Evolutionary conservation across 1,284 basidiomycete species (phyloP).

Genomic region (Ceraceosorus guamensis): DNA sequence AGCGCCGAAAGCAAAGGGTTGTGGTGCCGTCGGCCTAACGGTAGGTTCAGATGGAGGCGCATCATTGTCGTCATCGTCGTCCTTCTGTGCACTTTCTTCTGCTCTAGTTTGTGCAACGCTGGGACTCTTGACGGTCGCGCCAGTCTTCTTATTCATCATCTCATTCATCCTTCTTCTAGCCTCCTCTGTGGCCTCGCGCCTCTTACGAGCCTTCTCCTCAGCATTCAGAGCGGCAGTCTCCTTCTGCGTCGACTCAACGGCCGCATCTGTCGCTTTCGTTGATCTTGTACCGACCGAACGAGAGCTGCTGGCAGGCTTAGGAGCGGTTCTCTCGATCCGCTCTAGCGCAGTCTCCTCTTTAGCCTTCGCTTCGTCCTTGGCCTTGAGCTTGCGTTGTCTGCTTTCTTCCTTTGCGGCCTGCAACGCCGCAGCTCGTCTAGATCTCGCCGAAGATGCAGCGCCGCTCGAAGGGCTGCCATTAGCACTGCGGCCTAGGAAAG

Average conservation of each 20-base stretch:
- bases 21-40: background rate
- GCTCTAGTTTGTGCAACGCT: too few relatives aligned
- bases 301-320: constrained; percentile 8
- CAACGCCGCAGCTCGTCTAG: background rate
- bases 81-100: background rate
- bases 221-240: background rate
- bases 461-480: too few relatives aligned
- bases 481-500: too few relatives aligned
- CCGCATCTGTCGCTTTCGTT: constrained; percentile 13
- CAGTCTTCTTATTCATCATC: constrained; percentile 16
- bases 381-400: background rate
- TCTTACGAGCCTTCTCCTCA: background rate
- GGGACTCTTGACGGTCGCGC: too few relatives aligned
- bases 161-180: constrained; percentile 26
- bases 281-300: constrained; percentile 6
- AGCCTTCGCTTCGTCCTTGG: constrained; percentile 8
- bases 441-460: background rate
- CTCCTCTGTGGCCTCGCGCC: constrained; percentile 22
- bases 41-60: background rate
- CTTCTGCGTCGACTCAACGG: background rate
- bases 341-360: constrained; percentile 30
- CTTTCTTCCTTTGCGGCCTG: background rate
- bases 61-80: constrained; percentile 1
- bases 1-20: too few relatives aligned
- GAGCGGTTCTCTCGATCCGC: constrained; percentile 33